Evolutionary conservation across 305 asterid genomes (phyloP).

Genomic region (Fraxinus baroniana): DNA sequence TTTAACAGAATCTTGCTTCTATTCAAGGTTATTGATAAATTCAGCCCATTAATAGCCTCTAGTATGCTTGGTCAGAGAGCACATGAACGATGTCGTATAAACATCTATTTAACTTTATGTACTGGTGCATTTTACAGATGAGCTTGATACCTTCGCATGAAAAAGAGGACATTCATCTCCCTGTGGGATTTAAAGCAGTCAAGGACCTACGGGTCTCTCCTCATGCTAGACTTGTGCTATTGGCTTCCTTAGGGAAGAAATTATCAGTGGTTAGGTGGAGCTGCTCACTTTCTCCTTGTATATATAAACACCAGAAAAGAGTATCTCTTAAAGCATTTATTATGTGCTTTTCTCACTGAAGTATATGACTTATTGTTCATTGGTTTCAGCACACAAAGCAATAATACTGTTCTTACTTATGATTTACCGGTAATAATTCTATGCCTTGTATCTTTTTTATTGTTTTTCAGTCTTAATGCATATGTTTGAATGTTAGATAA

Average conservation of each 20-base stretch:
- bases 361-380: conserved; percentile 18
- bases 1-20: not conserved
- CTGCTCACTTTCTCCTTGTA: conserved; percentile 20
- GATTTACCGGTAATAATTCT: conserved; percentile 71
- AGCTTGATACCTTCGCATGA: conserved; percentile 58
- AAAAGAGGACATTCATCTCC: conserved; percentile 69
- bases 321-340: conserved; percentile 11
- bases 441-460: conserved; percentile 9
- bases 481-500: not conserved
- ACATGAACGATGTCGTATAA: not conserved
- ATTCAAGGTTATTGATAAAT: conserved; percentile 12
- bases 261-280: conserved; percentile 67
- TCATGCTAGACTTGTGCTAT: conserved; percentile 60
- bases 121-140: conserved; percentile 43
- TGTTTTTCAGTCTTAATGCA: conserved; percentile 1
- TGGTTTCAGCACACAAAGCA: conserved; percentile 74
- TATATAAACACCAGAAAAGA: not conserved
- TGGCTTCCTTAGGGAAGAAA: conserved; percentile 86
- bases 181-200: conserved; percentile 53
- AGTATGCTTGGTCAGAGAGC: not conserved
- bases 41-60: not conserved
- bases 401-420: conserved; percentile 67
- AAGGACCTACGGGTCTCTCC: conserved; percentile 81
- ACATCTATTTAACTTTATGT: conserved; percentile 5
- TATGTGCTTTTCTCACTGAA: conserved; percentile 25